A percentile compares a stretch with the other conserved stretches of the same genome.
phyloP scores from a whole-genome alignment of 805 yeast species.

The Grigorovia humatica region DNA sequence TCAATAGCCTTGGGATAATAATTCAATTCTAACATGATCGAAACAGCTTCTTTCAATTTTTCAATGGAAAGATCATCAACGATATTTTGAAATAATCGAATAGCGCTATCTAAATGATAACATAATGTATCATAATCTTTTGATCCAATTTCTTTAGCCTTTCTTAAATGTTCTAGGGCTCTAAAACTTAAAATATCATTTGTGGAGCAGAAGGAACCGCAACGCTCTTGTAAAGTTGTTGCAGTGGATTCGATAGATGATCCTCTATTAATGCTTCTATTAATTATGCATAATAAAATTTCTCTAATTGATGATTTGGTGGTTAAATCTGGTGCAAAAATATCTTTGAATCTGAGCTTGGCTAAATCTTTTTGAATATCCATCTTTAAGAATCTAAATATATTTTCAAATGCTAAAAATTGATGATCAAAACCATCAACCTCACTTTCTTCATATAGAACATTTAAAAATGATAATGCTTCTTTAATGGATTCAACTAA shows the following conservation, averaged over 20 bases:
- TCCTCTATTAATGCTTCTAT: slow-evolving; percentile 82
- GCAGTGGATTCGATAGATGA: slow-evolving; percentile 88
- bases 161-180: slow-evolving; percentile 83
- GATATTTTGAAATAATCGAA: slow-evolving; percentile 65
- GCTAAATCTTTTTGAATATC: slow-evolving; percentile 62
- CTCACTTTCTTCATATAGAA: slow-evolving; percentile 64
- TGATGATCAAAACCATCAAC: slow-evolving; percentile 28
- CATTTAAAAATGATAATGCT: slow-evolving; percentile 78
- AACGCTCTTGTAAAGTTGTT: slow-evolving; percentile 75
- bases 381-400: slow-evolving; percentile 56
- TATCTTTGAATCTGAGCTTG: slow-evolving; percentile 57
- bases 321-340: slow-evolving; percentile 60
- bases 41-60: slow-evolving; percentile 69
- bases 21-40: slow-evolving; percentile 65
- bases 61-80: slow-evolving; percentile 70
- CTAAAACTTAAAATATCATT: slow-evolving; percentile 89
- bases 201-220: slow-evolving; percentile 90
- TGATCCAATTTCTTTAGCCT: slow-evolving; percentile 66
- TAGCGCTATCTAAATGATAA: slow-evolving; percentile 62
- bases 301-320: slow-evolving; percentile 61
- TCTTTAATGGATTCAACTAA: slow-evolving; percentile 74
- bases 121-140: slow-evolving; percentile 62
- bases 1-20: slow-evolving; percentile 81
- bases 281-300: slow-evolving; percentile 77
- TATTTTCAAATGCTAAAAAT: slow-evolving; percentile 43